phyloP scores from a whole-genome alignment of 2,329 filamentous ascomycete genomes.

The Alternaria panax region DNA sequence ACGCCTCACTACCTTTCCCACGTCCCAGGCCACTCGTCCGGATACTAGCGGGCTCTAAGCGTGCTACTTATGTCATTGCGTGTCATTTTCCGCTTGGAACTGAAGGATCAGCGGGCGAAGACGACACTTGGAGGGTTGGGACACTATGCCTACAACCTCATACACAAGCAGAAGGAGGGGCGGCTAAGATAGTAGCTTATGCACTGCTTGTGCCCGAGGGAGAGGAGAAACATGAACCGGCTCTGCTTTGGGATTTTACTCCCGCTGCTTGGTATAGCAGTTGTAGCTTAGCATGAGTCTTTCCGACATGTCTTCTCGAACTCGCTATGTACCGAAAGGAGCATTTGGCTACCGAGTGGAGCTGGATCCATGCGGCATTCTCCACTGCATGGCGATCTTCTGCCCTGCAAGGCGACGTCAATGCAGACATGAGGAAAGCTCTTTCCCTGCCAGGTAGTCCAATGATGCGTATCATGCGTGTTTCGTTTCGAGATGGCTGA shows the following conservation, averaged over 20 bases:
- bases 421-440: slow-evolving; percentile 8
- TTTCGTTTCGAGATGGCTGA: slow-evolving; percentile 29
- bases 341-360: background rate
- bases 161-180: background rate
- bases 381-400: background rate
- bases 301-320: background rate
- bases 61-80: fast-evolving
- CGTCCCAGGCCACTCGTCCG: background rate
- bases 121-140: background rate
- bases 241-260: background rate
- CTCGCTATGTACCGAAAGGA: background rate
- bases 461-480: slow-evolving; percentile 12
- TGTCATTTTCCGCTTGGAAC: background rate
- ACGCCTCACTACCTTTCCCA: background rate
- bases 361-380: background rate
- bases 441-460: slow-evolving; percentile 3
- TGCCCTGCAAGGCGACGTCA: slow-evolving; percentile 3
- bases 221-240: background rate
- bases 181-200: background rate
- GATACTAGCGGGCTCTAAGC: background rate
- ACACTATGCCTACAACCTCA: background rate
- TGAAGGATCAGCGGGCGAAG: background rate
- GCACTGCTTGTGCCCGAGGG: background rate
- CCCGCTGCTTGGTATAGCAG: background rate
- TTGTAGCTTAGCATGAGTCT: background rate